phyloP scores from a whole-genome alignment of 148 eudicot genomes.

The Rhododendron kiyosumense region DNA sequence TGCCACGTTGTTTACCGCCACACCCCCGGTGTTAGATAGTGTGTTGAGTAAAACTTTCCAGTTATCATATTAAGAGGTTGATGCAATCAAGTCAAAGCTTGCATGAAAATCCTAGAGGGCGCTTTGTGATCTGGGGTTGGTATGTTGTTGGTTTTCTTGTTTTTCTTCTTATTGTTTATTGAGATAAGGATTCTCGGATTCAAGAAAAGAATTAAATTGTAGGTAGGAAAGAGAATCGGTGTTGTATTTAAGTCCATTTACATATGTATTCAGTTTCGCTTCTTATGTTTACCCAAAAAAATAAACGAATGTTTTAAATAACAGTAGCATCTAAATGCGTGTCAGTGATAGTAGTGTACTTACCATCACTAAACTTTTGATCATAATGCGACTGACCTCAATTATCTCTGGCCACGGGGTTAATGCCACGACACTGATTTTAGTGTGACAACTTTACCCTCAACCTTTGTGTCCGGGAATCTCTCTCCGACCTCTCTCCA shows the following conservation, averaged over 20 bases:
- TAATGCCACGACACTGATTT: no score
- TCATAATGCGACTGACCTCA: no score
- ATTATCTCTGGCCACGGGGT: no score
- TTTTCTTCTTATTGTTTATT: background rate
- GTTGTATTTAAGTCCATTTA: background rate
- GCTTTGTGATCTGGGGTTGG: background rate
- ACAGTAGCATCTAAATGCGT: no score
- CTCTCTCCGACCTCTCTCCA: no score
- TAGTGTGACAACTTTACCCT: no score
- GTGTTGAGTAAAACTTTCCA: conserved; percentile 19
- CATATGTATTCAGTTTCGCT: background rate
- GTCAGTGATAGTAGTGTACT: no score
- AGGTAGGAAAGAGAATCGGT: background rate
- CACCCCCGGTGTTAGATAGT: conserved; percentile 6
- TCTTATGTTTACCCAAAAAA: background rate
- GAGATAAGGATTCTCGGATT: background rate
- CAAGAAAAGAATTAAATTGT: background rate
- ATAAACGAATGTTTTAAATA: no score
- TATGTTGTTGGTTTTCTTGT: background rate
- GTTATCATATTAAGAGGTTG: background rate
- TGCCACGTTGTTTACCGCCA: conserved; percentile 1
- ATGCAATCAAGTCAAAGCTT: conserved; percentile 4
- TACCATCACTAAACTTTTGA: no score
- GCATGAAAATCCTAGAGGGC: no score
- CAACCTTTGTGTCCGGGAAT: no score